Base-by-base conservation (phyloP, 805 yeast species). In the Babjeviella inositovora region DNA sequence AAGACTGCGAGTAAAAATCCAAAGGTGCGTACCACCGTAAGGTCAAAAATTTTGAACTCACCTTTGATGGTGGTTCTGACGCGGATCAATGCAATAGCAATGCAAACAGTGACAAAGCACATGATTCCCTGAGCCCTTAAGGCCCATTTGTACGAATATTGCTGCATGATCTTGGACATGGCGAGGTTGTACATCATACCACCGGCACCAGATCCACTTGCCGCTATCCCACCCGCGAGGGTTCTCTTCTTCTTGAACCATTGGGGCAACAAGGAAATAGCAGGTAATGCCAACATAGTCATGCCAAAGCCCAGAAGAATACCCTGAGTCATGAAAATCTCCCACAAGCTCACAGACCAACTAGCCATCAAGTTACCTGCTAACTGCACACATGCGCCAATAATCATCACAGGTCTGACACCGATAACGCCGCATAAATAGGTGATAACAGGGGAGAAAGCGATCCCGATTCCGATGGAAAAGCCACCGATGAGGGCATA, bases 401-500 rank as follows among this genome's bases (percentile, higher is more conserved):
- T 19, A 0, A 46, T 24, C 7, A 67, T 49, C 3, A 57, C 51
- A 6, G 39, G 21, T 25, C 52, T 55, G 4, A 53, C 34, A 0
- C 70, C 67, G 6, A 63, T 26, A 12, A 26, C 28, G 11, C 73
- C 70, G 17, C 53, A 57, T 8, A 51, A 27, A 33, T 38, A 61
- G 23, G 61, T 62, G 17, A 64, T 50, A 1, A 62, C 19, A 0
- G 76, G 75, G 1, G 66, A 53, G 27, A 59, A 50, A 1, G 46
- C 28, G n/a, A 66, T 32, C 1, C 73, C 72, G 1, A 57, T 34
- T 4, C 72, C 72, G 23, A 73, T 68, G 0, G 75, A 62, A 7
- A 75, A 35, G 3, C 87, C 85, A 1, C 84, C 80, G 27, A 76
- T 59, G 19, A 65, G 47, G 8, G 81, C 79, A 41, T 61, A 76